phyloP scores from a whole-genome alignment of 2,329 filamentous ascomycete genomes.

The Fusarium heterosporum region DNA sequence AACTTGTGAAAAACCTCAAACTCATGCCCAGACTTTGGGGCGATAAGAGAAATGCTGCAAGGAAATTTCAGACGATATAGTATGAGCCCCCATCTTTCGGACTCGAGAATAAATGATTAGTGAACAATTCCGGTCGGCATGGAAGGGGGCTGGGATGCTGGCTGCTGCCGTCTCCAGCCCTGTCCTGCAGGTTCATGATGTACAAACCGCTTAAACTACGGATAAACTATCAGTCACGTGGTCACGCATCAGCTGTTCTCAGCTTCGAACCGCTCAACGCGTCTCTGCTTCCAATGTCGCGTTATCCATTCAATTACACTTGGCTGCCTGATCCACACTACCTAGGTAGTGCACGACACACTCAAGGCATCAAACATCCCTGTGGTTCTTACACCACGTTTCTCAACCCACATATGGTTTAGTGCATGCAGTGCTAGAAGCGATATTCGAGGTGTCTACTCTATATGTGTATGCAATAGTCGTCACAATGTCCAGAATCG shows the following conservation, averaged over 20 bases:
- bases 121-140: conserved; percentile 22
- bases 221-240: conserved; percentile 26
- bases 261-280: conserved; percentile 22
- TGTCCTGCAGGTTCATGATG: neutral
- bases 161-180: neutral
- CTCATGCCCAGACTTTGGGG: neutral
- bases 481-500: conserved; percentile 77
- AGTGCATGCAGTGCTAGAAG: neutral
- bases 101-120: conserved; percentile 17
- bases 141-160: neutral
- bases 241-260: conserved; percentile 25
- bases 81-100: neutral
- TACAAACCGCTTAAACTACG: conserved; percentile 11
- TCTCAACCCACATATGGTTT: conserved; percentile 4
- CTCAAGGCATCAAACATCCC: neutral
- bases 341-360: conserved; percentile 4
- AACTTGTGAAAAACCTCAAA: neutral
- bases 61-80: too few relatives aligned
- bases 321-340: conserved; percentile 21
- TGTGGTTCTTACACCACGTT: neutral
- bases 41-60: too few relatives aligned
- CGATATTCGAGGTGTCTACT: neutral
- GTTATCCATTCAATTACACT: conserved; percentile 16
- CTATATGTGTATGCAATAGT: conserved; percentile 24
- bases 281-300: conserved; percentile 25